Evolutionary conservation across 345 rosid genomes (phyloP).

Genomic region (Cardiospermum halicacabum): DNA sequence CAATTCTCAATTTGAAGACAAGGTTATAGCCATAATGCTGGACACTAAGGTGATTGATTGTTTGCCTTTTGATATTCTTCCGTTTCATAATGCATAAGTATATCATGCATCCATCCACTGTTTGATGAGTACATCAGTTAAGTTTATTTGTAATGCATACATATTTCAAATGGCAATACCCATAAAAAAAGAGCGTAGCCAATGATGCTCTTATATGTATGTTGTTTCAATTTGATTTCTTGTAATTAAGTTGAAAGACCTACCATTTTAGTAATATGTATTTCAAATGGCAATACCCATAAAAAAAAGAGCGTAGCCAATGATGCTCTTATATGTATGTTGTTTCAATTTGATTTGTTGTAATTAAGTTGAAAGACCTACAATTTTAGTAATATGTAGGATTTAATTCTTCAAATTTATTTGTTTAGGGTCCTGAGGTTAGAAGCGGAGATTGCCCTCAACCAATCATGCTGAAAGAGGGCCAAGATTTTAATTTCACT

Average conservation of each 20-base stretch:
- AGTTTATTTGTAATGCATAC: not conserved
- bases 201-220: not conserved
- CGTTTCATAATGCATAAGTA: not conserved
- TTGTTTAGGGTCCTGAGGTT: conserved; percentile 92
- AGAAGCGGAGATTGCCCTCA: conserved; percentile 95
- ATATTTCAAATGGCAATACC: no score
- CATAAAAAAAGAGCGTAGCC: no score
- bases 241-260: not conserved
- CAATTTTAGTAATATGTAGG: not conserved
- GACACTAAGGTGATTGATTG: conserved; percentile 93
- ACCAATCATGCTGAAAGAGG: conserved; percentile 69
- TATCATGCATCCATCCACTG: no score
- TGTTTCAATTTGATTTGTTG: not conserved
- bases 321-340: not conserved
- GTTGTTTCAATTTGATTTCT: not conserved
- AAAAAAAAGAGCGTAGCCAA: no score
- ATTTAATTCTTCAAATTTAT: not conserved
- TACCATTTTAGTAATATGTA: not conserved
- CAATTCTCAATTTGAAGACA: conserved; percentile 76
- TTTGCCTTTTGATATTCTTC: conserved; percentile 4
- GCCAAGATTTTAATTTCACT: conserved; percentile 88
- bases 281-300: no score
- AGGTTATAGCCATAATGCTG: conserved; percentile 80
- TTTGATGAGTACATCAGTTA: no score
- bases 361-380: not conserved